Base-by-base conservation (phyloP, 106 monocot genomes). In the Platanthera zijinensis region DNA sequence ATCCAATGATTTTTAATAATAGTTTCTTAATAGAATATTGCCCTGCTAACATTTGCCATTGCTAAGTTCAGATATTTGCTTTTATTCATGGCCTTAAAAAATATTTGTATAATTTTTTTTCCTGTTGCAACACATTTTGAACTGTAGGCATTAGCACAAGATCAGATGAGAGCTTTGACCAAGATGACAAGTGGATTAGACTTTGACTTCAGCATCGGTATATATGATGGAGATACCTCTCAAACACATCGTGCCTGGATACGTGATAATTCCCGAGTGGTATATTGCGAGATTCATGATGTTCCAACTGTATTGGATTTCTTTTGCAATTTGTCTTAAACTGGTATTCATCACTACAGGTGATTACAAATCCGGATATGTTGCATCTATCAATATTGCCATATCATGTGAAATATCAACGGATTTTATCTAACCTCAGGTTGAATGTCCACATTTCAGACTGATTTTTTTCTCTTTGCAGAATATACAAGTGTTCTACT, bases 301-400 rank as follows among this genome's bases (percentile, higher is more conserved):
- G 7, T 32, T 46, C 50, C 11, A 50, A 51, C 47, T 56, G 51
- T 52, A 9, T 30, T 17, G 64, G 19, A 13, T 3, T 21, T 56
- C 68, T 75, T 6, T 18, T 25, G 57, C 9, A 3, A 48, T 51
- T 15, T 75, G 47, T 14, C 13, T 66, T 32, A 66, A 66, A 66
- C 32, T 12, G 46, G 13, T 81, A 5, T 78, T 14, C 57, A 76
- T 83, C 48, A 54, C 47, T 87, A 80, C 90, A 96, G 96, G 68
- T 96, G 52, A 96, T 97, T 80, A 97, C 94, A 67, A 97, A 97
- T 73, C 97, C 97, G 50, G 97, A 97, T 79, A 97, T 97, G 97
- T 69, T 97, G 73, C 97, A 97, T 63, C 61, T 86, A 71, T 91
- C 94, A 64, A 94, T 97, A 78, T 80, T 97, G 85, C 97, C 97